Conservation (phyloP, 2,329 filamentous ascomycete species). For the Mollisia scopiformis region DNA sequence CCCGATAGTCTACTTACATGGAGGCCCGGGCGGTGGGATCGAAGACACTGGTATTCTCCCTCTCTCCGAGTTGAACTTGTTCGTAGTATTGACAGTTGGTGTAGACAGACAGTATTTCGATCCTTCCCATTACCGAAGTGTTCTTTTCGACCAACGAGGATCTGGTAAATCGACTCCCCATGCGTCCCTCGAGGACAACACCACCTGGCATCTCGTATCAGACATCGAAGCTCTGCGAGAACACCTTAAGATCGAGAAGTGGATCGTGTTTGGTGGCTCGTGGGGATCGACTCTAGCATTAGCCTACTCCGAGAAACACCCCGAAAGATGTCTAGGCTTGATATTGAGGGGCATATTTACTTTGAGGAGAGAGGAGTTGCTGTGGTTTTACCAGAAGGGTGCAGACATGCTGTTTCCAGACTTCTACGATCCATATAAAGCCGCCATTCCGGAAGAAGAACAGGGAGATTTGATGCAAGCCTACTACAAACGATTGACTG, state of each 20-base stretch:
- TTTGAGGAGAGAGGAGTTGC: slow-evolving; percentile 40
- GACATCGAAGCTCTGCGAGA: slow-evolving; percentile 48
- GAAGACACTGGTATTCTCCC: slow-evolving; percentile 36
- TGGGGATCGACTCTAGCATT: slow-evolving; percentile 50
- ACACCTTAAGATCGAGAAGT: slow-evolving; percentile 45
- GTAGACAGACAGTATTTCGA: slow-evolving; percentile 47
- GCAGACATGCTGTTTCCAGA: slow-evolving; percentile 43
- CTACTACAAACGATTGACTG: slow-evolving; percentile 45
- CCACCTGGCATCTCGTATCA: slow-evolving; percentile 45
- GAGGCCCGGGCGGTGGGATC: slow-evolving; percentile 45
- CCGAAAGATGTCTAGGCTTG: slow-evolving; percentile 41
- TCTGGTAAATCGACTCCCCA: slow-evolving; percentile 46
- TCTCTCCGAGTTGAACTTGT: background rate
- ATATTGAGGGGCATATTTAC: slow-evolving; percentile 48
- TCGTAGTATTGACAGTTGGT: background rate
- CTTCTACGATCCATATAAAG: slow-evolving; percentile 40
- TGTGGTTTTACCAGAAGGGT: slow-evolving; percentile 39
- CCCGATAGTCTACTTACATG: slow-evolving; percentile 46
- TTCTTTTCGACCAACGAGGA: slow-evolving; percentile 51
- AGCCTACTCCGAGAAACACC: slow-evolving; percentile 47
- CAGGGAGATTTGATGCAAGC: slow-evolving; percentile 39
- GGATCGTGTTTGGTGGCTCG: slow-evolving; percentile 51
- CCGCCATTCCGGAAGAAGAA: slow-evolving; percentile 41
- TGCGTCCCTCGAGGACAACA: slow-evolving; percentile 46
- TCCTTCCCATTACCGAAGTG: slow-evolving; percentile 45